Conservation (phyloP, 306 rosid genomes). For the Lablab purpureus region DNA sequence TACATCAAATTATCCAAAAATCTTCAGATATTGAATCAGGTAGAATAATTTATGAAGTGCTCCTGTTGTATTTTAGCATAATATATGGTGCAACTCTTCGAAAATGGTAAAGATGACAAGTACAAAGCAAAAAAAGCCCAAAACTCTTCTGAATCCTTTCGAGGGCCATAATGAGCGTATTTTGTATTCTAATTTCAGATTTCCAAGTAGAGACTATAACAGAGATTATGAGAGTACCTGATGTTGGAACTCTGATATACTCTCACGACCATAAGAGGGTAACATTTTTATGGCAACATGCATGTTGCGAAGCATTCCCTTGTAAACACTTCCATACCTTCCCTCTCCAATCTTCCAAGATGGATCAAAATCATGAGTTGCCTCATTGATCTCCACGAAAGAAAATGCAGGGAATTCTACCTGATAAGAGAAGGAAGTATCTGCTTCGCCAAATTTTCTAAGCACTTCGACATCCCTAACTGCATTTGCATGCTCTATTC, state of each 20-base stretch:
- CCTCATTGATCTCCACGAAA: conserved; percentile 86
- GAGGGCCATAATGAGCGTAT: conserved; percentile 4
- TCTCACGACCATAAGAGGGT: conserved; percentile 86
- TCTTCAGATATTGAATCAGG: conserved; percentile 6
- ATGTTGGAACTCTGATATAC: conserved; percentile 63
- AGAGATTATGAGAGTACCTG: conserved; percentile 65
- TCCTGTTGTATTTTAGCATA: conserved; percentile 7
- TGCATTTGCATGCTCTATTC: conserved; percentile 63
- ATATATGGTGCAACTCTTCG: conserved; percentile 11
- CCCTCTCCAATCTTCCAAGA: conserved; percentile 97
- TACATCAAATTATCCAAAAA: conserved; percentile 17
- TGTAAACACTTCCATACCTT: conserved; percentile 84
- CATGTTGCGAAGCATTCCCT: conserved; percentile 77
- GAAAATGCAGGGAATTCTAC: conserved; percentile 78
- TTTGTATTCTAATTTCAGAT: conserved; percentile 27
- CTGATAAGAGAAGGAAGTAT: conserved; percentile 46
- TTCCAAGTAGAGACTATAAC: not conserved
- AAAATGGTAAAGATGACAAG: conserved; percentile 26
- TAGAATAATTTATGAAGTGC: conserved; percentile 10
- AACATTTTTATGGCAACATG: conserved; percentile 93
- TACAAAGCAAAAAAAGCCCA: conserved; percentile 16
- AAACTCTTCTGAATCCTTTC: conserved; percentile 20
- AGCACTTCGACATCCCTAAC: conserved; percentile 60
- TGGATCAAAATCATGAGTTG: conserved; percentile 83
- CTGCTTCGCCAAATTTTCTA: conserved; percentile 54